Base-by-base conservation (phyloP, 148 eudicot species). In the Beta vulgaris region DNA sequence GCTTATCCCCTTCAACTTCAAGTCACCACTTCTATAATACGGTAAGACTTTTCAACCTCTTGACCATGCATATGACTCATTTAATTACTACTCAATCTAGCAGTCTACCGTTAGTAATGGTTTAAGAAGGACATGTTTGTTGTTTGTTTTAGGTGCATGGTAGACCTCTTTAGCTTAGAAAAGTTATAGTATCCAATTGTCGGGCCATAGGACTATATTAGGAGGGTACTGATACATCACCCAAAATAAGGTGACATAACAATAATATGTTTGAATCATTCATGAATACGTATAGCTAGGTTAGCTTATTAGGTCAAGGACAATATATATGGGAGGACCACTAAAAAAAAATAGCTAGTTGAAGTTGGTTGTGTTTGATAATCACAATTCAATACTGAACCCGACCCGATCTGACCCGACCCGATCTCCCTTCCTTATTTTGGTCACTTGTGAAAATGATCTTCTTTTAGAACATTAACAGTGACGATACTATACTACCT, bases 101-200 rank as follows among this genome's bases (percentile, higher is more conserved):
- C 25, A 51, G 25, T 51, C 57, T 19, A 51, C 36, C 16, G 31
- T 37, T 37, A 60, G 29, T 14, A 60, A 31, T 60, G 39, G 64
- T 1, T 60, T 29, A 12, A 43, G 18, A 48, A 25, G 78, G 66
- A 75, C 78, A 66, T 53, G 43, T 66, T 75, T 66, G 78, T 57
- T 57, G n/a, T 60, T 39, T 54, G n/a, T 68, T 54, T 68, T 57
- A 55, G 67, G 58, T 37, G 49, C 25, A 77, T 69, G 69, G 59
- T 77, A 68, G 35, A 48, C 44, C 70, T 59, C 68, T 26, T 57
- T 28, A 25, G 15, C 53, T 40, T 28, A 44, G 21, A 69, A 69
- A 69, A 48, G 78, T 39, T 49, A 53, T 18, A 34, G 46, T 35
- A 46, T 77, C 80, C 26, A 77, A 58, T 69, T 77, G 80, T 77